These are phyloP conservation scores for Rhizophlyctis rosea DNA, from an alignment of 192 early-diverging fungal genomes.

Conservation along the genomic window DNA sequence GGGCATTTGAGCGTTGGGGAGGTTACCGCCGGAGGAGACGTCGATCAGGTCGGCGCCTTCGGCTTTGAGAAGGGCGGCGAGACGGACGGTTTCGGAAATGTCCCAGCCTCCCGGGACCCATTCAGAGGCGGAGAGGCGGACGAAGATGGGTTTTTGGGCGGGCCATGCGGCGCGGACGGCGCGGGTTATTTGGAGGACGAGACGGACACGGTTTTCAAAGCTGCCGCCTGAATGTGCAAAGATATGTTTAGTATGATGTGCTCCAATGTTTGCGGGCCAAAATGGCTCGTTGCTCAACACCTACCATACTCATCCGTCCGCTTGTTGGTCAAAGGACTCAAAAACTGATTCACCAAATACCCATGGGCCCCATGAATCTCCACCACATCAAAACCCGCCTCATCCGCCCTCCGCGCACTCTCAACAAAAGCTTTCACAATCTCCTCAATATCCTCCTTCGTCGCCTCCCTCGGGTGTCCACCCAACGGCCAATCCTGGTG, in stretches of 20 bases:
- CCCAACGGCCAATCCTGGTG: slow-evolving; percentile 18
- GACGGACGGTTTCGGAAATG: slow-evolving; percentile 65
- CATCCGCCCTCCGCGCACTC: slow-evolving; percentile 67
- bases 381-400: slow-evolving; percentile 77
- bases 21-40: slow-evolving; percentile 73
- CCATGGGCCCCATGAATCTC: slow-evolving; percentile 93
- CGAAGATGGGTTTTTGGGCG: slow-evolving; percentile 74
- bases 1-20: slow-evolving; percentile 34
- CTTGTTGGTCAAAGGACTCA: slow-evolving; percentile 75
- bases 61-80: slow-evolving; percentile 50
- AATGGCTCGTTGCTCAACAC: too few relatives aligned
- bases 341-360: slow-evolving; percentile 78
- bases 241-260: too few relatives aligned
- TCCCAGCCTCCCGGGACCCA: slow-evolving; percentile 69
- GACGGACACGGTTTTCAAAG: slow-evolving; percentile 82
- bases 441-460: slow-evolving; percentile 51
- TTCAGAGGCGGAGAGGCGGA: slow-evolving; percentile 79
- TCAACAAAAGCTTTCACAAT: slow-evolving; percentile 55
- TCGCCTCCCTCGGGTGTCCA: slow-evolving; percentile 47
- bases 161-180: slow-evolving; percentile 72
- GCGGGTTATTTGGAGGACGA: slow-evolving; percentile 65
- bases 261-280: too few relatives aligned
- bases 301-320: slow-evolving; percentile 93
- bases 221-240: too few relatives aligned
- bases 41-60: slow-evolving; percentile 87